Evolutionary conservation across 2,329 filamentous ascomycete genomes (phyloP), one percentile per base, ranked within the genome.

Genomic region (Hypoxylon sp.): DNA sequence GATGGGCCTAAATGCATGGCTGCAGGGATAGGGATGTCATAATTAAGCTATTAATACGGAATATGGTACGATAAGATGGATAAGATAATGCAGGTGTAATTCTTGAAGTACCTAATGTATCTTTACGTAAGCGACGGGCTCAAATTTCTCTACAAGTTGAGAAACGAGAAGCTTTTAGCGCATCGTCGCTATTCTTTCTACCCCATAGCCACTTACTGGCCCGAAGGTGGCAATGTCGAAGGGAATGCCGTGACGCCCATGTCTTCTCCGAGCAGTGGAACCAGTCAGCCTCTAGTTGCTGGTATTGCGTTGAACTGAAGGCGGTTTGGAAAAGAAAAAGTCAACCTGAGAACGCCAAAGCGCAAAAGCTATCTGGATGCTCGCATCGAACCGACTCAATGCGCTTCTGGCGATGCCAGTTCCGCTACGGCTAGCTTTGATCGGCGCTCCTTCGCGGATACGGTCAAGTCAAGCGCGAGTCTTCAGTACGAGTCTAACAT

Each of bases 351-450:
- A n/a, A n/a, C n/a, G 32, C 16, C 16, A 16, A 40, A 40, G 36
- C 36, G 16, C 16, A 40, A 4, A 8, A 16, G 20, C 36, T 24
- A 14, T 24, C 45, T 42, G 9, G 52, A 73, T 70, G 69, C 67
- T 67, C 30, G 36, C 61, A 18, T 32, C 57, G n/a, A 67, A 59
- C 14, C 67, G 70, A 36, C 64, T 76, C 42, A 60, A 64, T 52
- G 63, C 70, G 38, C 61, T 76, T 44, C 62, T 74, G 30, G 69
- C 73, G 11, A 72, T 75, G 70, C 73, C 75, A 36, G 53, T 71
- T 9, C 56, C 73, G 6, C 52, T 76, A 18, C 73, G 75, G 36
- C 71, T 70, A 5, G 40, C 67, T 30, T 50, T 76, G 28, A 61
- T 72, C 16, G 48, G 70, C 32, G 51, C 67, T 22, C 42, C 65